Conservation (phyloP, 2,329 filamentous ascomycete species). For the Apiospora marii region DNA sequence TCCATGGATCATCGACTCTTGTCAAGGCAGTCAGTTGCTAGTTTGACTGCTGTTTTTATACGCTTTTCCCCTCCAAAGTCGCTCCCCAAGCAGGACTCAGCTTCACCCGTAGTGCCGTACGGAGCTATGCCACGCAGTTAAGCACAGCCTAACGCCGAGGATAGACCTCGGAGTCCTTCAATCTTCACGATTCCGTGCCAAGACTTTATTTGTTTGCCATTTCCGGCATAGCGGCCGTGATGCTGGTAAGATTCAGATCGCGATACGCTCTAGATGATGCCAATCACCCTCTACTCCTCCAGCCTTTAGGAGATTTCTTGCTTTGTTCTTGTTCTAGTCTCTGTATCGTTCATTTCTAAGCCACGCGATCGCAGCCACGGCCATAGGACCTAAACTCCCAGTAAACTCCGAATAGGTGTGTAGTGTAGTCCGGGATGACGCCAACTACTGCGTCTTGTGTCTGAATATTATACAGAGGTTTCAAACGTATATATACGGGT, state of each 20-base stretch:
- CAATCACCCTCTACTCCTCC: not conserved
- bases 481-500: not conserved
- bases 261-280: not conserved
- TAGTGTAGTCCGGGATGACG: not conserved
- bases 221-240: not conserved
- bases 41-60: too few relatives aligned
- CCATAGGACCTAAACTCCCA: not conserved
- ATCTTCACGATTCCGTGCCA: not conserved
- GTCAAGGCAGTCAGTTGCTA: too few relatives aligned
- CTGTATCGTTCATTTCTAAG: not conserved
- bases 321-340: not conserved
- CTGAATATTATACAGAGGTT: not conserved
- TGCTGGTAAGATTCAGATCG: not conserved
- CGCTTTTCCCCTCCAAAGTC: not conserved
- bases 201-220: not conserved
- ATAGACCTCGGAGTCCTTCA: not conserved
- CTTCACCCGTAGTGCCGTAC: not conserved
- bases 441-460: not conserved
- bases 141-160: not conserved
- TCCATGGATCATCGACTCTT: too few relatives aligned
- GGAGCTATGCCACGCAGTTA: conserved; percentile 10
- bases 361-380: not conserved
- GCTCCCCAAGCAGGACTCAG: not conserved
- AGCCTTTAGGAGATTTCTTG: not conserved
- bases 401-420: not conserved